phyloP scores from a whole-genome alignment of 352 stramenopile species.

The Phytophthora pini region DNA sequence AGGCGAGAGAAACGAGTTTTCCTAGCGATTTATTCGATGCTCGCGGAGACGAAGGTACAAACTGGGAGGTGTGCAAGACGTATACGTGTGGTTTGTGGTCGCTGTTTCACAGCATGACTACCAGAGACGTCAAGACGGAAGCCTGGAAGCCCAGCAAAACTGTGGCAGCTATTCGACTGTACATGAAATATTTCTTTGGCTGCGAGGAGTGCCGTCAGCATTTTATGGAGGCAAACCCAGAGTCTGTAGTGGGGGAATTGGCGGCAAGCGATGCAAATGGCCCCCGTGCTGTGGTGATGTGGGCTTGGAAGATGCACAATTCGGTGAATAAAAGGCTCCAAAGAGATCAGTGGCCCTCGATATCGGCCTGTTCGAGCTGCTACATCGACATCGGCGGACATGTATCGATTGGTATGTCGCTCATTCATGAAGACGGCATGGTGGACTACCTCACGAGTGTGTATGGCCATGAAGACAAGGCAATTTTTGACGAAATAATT shows the following conservation, averaged over 20 bases:
- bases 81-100: slow-evolving; percentile 83
- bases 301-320: slow-evolving; percentile 83
- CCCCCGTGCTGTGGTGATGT: slow-evolving; percentile 53
- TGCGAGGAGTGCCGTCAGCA: slow-evolving; percentile 71
- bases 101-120: slow-evolving; percentile 74
- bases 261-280: slow-evolving; percentile 44
- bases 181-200: slow-evolving; percentile 75
- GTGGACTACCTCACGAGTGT: slow-evolving; percentile 20
- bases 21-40: slow-evolving; percentile 55
- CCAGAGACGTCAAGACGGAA: slow-evolving; percentile 12
- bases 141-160: slow-evolving; percentile 54
- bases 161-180: slow-evolving; percentile 60
- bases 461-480: slow-evolving; percentile 26
- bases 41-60: slow-evolving; percentile 38
- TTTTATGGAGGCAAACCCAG: slow-evolving; percentile 69
- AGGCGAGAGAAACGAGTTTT: slow-evolving; percentile 50
- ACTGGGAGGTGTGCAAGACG: slow-evolving; percentile 60
- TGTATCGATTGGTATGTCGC: slow-evolving; percentile 29
- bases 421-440: slow-evolving; percentile 36
- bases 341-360: slow-evolving; percentile 57
- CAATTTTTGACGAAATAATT: slow-evolving; percentile 37
- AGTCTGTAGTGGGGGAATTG: slow-evolving; percentile 46
- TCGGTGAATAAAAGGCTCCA: slow-evolving; percentile 73
- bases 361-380: slow-evolving; percentile 47
- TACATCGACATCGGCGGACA: slow-evolving; percentile 41